A percentile compares a stretch with the other conserved stretches of the same genome.
Evolutionary conservation across 2,329 filamentous ascomycete species (phyloP).

Genomic region (Paracoccidioides brasiliensis): DNA sequence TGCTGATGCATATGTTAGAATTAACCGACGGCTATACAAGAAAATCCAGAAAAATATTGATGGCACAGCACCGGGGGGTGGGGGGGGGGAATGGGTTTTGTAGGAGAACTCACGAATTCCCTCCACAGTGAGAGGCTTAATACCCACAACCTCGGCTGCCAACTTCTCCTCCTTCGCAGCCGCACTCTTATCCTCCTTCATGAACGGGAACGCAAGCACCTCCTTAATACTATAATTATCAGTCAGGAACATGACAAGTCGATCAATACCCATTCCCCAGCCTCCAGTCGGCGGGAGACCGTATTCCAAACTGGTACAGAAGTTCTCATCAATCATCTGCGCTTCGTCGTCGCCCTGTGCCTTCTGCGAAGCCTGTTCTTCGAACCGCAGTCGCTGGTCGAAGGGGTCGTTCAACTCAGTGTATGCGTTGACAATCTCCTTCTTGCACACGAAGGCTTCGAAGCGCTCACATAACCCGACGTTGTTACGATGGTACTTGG

Average conservation of each 20-base stretch:
- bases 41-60: neutral
- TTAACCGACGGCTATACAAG: neutral
- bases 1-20: slow-evolving; percentile 3
- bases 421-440: slow-evolving; percentile 94
- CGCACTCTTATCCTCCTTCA: slow-evolving; percentile 67
- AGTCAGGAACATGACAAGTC: slow-evolving; percentile 89
- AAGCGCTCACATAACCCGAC: slow-evolving; percentile 90
- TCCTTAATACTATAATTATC: slow-evolving; percentile 95
- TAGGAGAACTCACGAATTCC: slow-evolving; percentile 38
- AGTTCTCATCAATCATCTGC: slow-evolving; percentile 90
- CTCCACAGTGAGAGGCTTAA: slow-evolving; percentile 48
- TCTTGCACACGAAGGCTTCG: slow-evolving; percentile 93
- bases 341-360: slow-evolving; percentile 94
- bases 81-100: neutral
- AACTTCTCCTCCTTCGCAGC: slow-evolving; percentile 28
- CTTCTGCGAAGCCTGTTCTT: slow-evolving; percentile 94
- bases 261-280: slow-evolving; percentile 93
- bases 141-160: slow-evolving; percentile 50
- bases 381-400: slow-evolving; percentile 80
- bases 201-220: slow-evolving; percentile 91
- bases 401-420: slow-evolving; percentile 97
- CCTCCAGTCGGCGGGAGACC: slow-evolving; percentile 87
- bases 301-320: slow-evolving; percentile 80
- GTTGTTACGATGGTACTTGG: slow-evolving; percentile 78
- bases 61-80: neutral